Evolutionary conservation across 352 stramenopile species (phyloP).

Genomic region (Globisporangium canariense): DNA sequence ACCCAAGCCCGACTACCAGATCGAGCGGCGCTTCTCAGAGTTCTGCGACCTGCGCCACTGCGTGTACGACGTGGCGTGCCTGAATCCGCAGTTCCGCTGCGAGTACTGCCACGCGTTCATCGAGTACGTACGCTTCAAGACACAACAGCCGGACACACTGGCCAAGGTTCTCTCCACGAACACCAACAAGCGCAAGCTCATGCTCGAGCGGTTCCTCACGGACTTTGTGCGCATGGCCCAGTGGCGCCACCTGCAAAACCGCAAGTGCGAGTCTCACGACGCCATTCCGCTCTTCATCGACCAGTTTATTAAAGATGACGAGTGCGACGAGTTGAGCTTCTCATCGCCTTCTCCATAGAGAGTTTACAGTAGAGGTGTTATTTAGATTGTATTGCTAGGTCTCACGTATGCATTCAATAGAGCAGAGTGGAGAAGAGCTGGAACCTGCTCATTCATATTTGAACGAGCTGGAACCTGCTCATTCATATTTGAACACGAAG

Average conservation of each 20-base stretch:
- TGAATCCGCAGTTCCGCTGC: conserved; percentile 4
- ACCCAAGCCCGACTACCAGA: conserved; percentile 1
- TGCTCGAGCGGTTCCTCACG: conserved; percentile 42
- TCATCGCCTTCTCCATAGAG: not conserved
- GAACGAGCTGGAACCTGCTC: too few relatives aligned
- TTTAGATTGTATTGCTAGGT: not conserved
- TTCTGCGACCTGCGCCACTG: conserved; percentile 4
- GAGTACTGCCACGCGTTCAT: conserved; percentile 10
- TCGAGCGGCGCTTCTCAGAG: conserved; percentile 6
- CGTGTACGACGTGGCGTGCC: not conserved
- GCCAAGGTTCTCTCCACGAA: conserved; percentile 26
- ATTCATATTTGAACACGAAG: too few relatives aligned
- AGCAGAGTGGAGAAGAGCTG: not conserved
- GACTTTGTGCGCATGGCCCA: conserved; percentile 50
- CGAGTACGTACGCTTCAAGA: conserved; percentile 26
- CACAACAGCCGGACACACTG: conserved; percentile 40
- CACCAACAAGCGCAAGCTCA: conserved; percentile 43
- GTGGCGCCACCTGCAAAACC: conserved; percentile 35
- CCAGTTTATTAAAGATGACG: conserved; percentile 25
- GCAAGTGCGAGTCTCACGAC: conserved; percentile 41
- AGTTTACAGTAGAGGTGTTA: not conserved
- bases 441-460: too few relatives aligned
- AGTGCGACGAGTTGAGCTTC: not conserved
- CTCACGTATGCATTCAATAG: not conserved
- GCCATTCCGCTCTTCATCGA: conserved; percentile 45